Percentiles rank a stretch among this genome's conserved stretches.
Evolutionary conservation across 2,329 filamentous ascomycete species (phyloP).

Genomic region (Knufia fluminis): DNA sequence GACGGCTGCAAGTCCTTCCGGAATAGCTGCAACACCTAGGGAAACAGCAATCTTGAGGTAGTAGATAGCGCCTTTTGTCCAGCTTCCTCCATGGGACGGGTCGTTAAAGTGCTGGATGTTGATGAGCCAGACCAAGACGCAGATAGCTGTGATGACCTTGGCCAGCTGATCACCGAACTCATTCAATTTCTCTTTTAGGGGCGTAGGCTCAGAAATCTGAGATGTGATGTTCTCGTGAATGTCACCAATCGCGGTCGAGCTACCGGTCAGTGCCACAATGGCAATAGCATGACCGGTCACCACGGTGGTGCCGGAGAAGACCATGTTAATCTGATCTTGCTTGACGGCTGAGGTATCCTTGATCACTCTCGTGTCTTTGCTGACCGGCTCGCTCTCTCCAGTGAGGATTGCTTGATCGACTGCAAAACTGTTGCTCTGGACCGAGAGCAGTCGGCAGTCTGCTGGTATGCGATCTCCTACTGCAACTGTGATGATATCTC

Average conservation of each 20-base stretch:
- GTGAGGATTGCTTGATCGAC: constrained; percentile 96
- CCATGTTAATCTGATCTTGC: constrained; percentile 95
- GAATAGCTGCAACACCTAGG: constrained; percentile 66
- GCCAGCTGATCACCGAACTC: constrained; percentile 93
- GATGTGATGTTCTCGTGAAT: constrained; percentile 98
- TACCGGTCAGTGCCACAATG: constrained; percentile 80
- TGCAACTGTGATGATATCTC: constrained; percentile 78
- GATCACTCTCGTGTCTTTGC: constrained; percentile 65
- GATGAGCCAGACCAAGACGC: constrained; percentile 93
- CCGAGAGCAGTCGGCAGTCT: constrained; percentile 79
- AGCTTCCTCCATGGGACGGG: constrained; percentile 83
- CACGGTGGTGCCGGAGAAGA: constrained; percentile 96
- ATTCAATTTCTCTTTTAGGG: constrained; percentile 96
- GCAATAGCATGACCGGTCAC: constrained; percentile 89
- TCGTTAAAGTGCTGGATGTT: constrained; percentile 97
- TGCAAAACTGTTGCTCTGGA: constrained; percentile 95
- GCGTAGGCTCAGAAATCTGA: constrained; percentile 95
- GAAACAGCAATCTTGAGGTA: constrained; percentile 99
- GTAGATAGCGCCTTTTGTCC: constrained; percentile 96
- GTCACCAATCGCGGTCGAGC: constrained; percentile 88
- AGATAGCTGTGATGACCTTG: constrained; percentile 97
- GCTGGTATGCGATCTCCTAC: constrained; percentile 91
- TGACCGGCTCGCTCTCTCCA: constrained; percentile 93
- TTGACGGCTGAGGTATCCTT: constrained; percentile 78
- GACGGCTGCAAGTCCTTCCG: constrained; percentile 75